Base-by-base conservation (phyloP, 768 basidiomycete species). In the Lentinula guzmanii region DNA sequence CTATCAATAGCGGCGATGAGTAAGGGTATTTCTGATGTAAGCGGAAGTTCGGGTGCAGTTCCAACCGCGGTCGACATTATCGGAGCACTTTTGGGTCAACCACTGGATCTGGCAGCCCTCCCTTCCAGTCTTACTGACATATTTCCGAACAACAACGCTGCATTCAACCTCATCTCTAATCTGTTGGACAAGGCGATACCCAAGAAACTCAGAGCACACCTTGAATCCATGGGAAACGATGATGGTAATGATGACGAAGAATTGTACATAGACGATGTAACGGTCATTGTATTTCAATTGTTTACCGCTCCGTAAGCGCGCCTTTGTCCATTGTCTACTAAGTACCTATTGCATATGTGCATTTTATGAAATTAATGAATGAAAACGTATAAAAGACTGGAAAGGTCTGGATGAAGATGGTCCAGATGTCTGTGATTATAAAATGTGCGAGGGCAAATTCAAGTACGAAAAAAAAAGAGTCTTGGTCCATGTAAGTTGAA, bases 181-280 rank as follows among this genome's bases (percentile, higher is more conserved):
- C 9, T 55, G 35, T 16, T 55, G 0, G 10, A n/a, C 37, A 41
- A 3, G 53, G n/a, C 53, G 35, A 55, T 55, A 41, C 53, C 53
- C 11, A 18, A 3, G 0, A 55, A 55, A 41, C 37, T 55, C n/a
- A 35, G 37, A 18, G 35, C 53, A 55, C 53, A 55, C 18, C 53
- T 55, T 55, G 52, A 28, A 3, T 18, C 13, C 5, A 9, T 9
- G 24, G 21, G 6, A 35, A 18, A 37, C 4, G 35, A 11, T 41
- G 18, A 37, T 21, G 9, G 2, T 35, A 10, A 9, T 11, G 52
- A 31, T 41, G n/a, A 16, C 11, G 53, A 55, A 24, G 53, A 55
- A 8, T 39, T 39, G 11, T 55, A 55, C 16, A 39, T 55, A 55
- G 53, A 55, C 35, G 53, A 55, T 55, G 53, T 55, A 18, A 55